Evolutionary conservation across 2,329 filamentous ascomycete genomes (phyloP), one percentile per base, ranked within the genome.

Genomic region (Xylaria sp.): DNA sequence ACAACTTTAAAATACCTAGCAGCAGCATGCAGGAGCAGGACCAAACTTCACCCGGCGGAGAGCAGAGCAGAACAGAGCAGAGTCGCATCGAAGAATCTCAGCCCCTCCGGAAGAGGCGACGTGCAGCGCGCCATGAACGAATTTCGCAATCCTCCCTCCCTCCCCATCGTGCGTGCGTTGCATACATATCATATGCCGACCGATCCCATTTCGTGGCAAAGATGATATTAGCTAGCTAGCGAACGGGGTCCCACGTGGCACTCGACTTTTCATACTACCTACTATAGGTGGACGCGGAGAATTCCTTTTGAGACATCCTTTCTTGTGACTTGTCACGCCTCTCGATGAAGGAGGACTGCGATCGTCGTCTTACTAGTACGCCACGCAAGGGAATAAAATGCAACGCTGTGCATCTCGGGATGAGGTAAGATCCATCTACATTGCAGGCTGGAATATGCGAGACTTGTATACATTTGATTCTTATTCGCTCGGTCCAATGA

Each of bases 401-500:
- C 23, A 15, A 32, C 28, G 51, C 28, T 23, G 23, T 41, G 39
- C 13, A 32, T 6, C 32, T 50, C 32, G 28, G 48, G 50, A 48
- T 34, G 37, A 62, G 25, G 46, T 48, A 32, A 54, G 23, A n/a
- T 66, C 50, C 23, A n/a, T 66, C 50, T 23, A n/a, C 20, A 28
- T 55, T 62, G 66, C 52, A 60, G 58, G 32, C 41, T 25, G 32
- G 41, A 41, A 25, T 39, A 44, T 63, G 28, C 34, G 41, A 39
- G 57, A 39, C 18, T 23, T 34, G 25, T 44, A 20, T 55, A n/a
- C 1, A 6, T 2, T 18, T 13, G 3, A 34, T 66, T 60, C 67
- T 58, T 20, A 70, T 70, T 70, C 65, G 68, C 61, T 48, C 32
- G 44, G 44, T 9, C 32, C 10, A 12, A n/a, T 18, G 34, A 34